Percentiles rank a stretch among this genome's conserved stretches.
Conservation (phyloP, 306 rosid species). For the Prunus fruticosa region DNA sequence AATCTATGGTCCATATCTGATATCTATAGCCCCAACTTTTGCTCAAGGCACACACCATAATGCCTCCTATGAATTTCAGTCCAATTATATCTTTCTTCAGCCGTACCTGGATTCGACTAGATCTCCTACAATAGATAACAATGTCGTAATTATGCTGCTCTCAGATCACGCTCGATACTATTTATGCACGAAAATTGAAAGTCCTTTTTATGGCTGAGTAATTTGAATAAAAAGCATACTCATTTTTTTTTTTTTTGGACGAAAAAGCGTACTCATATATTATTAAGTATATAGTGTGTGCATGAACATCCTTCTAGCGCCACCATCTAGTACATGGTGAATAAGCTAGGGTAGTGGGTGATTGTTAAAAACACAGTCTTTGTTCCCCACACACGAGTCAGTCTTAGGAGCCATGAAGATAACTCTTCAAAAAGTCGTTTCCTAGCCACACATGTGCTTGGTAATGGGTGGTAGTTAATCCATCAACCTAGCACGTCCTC, state of each 20-base stretch:
- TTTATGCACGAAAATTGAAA: background rate
- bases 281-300: background rate
- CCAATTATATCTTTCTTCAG: background rate
- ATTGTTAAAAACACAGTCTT: background rate
- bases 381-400: background rate
- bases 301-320: background rate
- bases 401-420: background rate
- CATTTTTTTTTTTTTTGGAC: too few relatives aligned
- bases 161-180: background rate
- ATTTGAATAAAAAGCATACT: background rate
- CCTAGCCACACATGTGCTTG: background rate
- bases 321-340: background rate
- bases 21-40: background rate
- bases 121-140: background rate
- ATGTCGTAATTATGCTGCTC: background rate
- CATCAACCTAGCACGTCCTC: background rate
- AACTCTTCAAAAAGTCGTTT: background rate
- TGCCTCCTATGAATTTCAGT: background rate
- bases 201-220: background rate
- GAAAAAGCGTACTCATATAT: too few relatives aligned
- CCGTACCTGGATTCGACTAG: background rate
- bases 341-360: background rate
- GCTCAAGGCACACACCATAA: background rate
- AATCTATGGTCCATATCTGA: background rate
- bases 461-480: background rate